A percentile compares a stretch with the other conserved stretches of the same genome.
Conservation (phyloP, 805 yeast genomes). For the Barnettozyma botsteinii region DNA sequence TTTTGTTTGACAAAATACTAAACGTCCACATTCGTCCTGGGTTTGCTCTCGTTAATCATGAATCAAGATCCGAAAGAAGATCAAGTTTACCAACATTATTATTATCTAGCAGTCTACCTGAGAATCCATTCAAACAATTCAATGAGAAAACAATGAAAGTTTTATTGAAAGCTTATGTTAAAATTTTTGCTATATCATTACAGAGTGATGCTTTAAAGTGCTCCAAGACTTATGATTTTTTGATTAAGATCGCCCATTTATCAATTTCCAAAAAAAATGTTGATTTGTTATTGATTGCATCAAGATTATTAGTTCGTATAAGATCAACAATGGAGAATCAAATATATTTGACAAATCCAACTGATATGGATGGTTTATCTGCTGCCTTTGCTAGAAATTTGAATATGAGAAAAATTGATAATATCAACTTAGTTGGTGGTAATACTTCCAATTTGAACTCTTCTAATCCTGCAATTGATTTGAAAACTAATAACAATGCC, state of each 20-base stretch:
- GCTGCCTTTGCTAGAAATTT: slow-evolving; percentile 50
- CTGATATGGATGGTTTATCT: slow-evolving; percentile 62
- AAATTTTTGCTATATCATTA: slow-evolving; percentile 23
- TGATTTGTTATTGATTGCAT: slow-evolving; percentile 39
- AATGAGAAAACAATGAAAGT: slow-evolving; percentile 13
- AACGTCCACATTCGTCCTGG: slow-evolving; percentile 24
- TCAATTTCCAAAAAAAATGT: slow-evolving; percentile 32
- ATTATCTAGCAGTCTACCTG: slow-evolving; percentile 7
- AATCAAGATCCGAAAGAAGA: slow-evolving; percentile 16
- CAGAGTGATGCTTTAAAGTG: slow-evolving; percentile 25
- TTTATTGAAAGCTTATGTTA: slow-evolving; percentile 23
- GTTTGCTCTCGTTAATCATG: slow-evolving; percentile 1
- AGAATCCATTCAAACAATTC: background rate
- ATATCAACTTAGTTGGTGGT: background rate
- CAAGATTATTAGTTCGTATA: slow-evolving; percentile 49
- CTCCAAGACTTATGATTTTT: slow-evolving; percentile 20
- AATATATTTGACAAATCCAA: slow-evolving; percentile 46
- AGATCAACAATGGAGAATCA: slow-evolving; percentile 41
- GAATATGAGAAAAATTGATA: slow-evolving; percentile 19
- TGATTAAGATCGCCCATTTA: slow-evolving; percentile 29
- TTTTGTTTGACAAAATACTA: slow-evolving; percentile 18
- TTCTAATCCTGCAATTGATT: slow-evolving; percentile 8
- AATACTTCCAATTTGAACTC: slow-evolving; percentile 11
- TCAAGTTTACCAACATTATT: slow-evolving; percentile 22
- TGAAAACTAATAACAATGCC: background rate